phyloP scores from a whole-genome alignment of 768 basidiomycete genomes.

The Boletus insuetus region DNA sequence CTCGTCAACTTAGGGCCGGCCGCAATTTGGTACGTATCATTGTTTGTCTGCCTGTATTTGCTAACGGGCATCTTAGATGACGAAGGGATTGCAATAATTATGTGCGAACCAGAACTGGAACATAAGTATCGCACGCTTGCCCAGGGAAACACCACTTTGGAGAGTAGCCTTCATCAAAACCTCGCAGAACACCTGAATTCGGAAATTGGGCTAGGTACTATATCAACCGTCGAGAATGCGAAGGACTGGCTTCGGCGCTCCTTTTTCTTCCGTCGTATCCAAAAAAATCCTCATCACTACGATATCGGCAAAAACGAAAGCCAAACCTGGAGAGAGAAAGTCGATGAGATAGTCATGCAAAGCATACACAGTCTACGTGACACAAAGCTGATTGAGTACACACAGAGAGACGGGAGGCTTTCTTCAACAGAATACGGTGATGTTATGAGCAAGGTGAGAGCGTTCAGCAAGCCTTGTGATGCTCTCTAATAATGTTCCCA shows the following conservation, averaged over 20 bases:
- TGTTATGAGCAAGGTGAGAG: conserved; percentile 78
- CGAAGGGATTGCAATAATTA: conserved; percentile 78
- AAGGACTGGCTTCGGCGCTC: conserved; percentile 82
- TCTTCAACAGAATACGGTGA: conserved; percentile 75
- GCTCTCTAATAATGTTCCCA: conserved; percentile 28
- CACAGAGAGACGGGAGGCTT: conserved; percentile 42
- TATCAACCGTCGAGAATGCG: conserved; percentile 64
- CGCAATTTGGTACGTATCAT: conserved; percentile 71
- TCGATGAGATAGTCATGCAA: conserved; percentile 72
- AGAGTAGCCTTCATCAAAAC: conserved; percentile 81
- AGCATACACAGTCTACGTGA: conserved; percentile 60
- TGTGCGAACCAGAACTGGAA: conserved; percentile 74
- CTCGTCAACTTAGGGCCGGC: conserved; percentile 58
- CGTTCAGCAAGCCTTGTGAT: neutral
- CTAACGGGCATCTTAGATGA: conserved; percentile 50
- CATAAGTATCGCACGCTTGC: conserved; percentile 66
- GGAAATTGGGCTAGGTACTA: conserved; percentile 86
- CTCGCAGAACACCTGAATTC: conserved; percentile 92
- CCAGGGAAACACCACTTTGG: conserved; percentile 73
- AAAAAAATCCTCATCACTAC: conserved; percentile 81
- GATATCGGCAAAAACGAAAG: conserved; percentile 52
- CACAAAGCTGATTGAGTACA: conserved; percentile 55
- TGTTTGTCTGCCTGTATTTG: neutral
- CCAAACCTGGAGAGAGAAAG: conserved; percentile 65
- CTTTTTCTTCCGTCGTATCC: conserved; percentile 84